Percentiles rank a stretch among this genome's conserved stretches.
These are phyloP conservation scores for Fusarium nematophilum DNA, from an alignment of 2,329 filamentous ascomycete species.

Conservation along the genomic window DNA sequence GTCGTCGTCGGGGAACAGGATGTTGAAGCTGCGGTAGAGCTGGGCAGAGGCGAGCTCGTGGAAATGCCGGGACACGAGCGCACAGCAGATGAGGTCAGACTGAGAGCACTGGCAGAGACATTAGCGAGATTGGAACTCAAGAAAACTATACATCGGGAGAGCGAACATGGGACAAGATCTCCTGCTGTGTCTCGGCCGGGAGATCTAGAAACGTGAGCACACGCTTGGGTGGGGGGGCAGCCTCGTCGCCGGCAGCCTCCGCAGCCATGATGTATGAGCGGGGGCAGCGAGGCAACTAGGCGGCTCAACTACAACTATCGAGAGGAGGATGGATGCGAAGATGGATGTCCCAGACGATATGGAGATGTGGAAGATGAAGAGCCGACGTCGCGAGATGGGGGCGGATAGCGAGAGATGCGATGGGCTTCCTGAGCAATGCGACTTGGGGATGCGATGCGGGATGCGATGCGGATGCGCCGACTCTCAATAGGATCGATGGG, in stretches of 20 bases:
- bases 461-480: constrained; percentile 31
- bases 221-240: constrained; percentile 32
- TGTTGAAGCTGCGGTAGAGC: constrained; percentile 70
- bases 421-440: constrained; percentile 24
- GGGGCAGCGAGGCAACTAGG: constrained; percentile 35
- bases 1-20: constrained; percentile 71
- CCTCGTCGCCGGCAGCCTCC: constrained; percentile 47
- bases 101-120: constrained; percentile 58
- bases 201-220: constrained; percentile 54
- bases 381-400: background rate
- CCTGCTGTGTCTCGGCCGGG: constrained; percentile 60
- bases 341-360: background rate
- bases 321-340: background rate
- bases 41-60: constrained; percentile 67
- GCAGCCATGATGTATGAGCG: constrained; percentile 50
- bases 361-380: background rate
- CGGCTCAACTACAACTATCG: constrained; percentile 3
- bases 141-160: background rate
- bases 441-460: constrained; percentile 15
- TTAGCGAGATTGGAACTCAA: constrained; percentile 8
- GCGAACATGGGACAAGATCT: constrained; percentile 61
- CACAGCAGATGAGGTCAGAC: constrained; percentile 66
- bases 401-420: constrained; percentile 15
- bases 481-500: constrained; percentile 23
- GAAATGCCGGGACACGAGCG: constrained; percentile 68